Evolutionary conservation across 345 rosid genomes (phyloP).

Genomic region (Draba incana): DNA sequence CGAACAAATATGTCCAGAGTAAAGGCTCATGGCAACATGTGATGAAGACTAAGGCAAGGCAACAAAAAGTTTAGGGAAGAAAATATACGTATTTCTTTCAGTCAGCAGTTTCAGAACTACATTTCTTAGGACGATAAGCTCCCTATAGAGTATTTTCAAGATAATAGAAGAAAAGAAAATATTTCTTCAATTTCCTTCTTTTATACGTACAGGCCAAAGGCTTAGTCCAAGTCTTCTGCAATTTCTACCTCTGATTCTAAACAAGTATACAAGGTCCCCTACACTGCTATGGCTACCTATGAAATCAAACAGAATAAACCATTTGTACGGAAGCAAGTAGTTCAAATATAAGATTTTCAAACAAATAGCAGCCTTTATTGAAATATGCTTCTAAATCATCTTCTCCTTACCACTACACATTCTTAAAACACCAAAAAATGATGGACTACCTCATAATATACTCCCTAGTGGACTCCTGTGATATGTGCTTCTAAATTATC

Average conservation of each 20-base stretch:
- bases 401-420: conserved; percentile 23
- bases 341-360: conserved; percentile 21
- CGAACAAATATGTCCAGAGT: conserved; percentile 14
- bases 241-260: conserved; percentile 1
- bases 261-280: too few relatives aligned
- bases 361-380: neutral
- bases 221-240: conserved; percentile 2
- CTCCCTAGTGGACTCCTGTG: too few relatives aligned
- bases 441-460: too few relatives aligned
- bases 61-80: conserved; percentile 19
- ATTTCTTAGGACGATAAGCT: conserved; percentile 17
- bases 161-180: neutral
- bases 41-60: conserved; percentile 14
- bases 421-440: too few relatives aligned
- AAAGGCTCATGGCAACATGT: conserved; percentile 22
- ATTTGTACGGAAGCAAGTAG: neutral
- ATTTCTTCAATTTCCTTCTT: conserved; percentile 11
- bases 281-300: too few relatives aligned
- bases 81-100: conserved; percentile 24
- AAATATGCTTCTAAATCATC: conserved; percentile 5
- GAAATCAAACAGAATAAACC: too few relatives aligned
- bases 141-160: neutral
- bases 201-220: conserved; percentile 11
- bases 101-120: conserved; percentile 12
- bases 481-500: conserved; percentile 3